Evolutionary conservation across 768 basidiomycete genomes (phyloP).

Genomic region (Pisolithus tinctorius): DNA sequence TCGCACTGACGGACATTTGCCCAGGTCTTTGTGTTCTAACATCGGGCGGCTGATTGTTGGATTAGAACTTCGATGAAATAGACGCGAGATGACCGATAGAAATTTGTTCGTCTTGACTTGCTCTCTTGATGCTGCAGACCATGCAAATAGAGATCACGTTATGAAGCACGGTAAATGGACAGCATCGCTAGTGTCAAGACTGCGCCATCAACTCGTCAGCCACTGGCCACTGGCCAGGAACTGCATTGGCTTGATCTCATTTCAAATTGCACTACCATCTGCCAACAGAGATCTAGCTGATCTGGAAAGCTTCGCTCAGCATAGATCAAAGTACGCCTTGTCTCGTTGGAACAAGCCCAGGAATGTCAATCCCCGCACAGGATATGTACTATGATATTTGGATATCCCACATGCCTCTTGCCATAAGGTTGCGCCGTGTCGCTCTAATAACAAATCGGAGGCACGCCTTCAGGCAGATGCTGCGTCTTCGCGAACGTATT

Average conservation of each 20-base stretch:
- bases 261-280: too few relatives aligned
- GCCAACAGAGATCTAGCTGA: too few relatives aligned
- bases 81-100: background rate
- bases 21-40: conserved; percentile 38
- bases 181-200: too few relatives aligned
- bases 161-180: too few relatives aligned
- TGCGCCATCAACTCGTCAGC: too few relatives aligned
- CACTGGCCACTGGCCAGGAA: too few relatives aligned
- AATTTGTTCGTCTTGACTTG: too few relatives aligned
- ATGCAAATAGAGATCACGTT: too few relatives aligned
- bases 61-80: background rate
- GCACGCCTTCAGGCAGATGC: background rate
- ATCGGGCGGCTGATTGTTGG: background rate
- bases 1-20: conserved; percentile 8
- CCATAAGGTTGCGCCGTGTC: background rate
- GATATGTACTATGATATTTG: background rate
- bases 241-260: too few relatives aligned
- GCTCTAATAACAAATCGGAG: background rate
- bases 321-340: background rate
- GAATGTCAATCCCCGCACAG: background rate
- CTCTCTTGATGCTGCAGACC: too few relatives aligned
- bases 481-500: conserved; percentile 27
- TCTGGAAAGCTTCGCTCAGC: too few relatives aligned
- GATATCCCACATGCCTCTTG: background rate
- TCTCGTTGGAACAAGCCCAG: background rate